phyloP scores from a whole-genome alignment of 2,329 filamentous ascomycete species.

The Ophiocordyceps camponoti-floridani region DNA sequence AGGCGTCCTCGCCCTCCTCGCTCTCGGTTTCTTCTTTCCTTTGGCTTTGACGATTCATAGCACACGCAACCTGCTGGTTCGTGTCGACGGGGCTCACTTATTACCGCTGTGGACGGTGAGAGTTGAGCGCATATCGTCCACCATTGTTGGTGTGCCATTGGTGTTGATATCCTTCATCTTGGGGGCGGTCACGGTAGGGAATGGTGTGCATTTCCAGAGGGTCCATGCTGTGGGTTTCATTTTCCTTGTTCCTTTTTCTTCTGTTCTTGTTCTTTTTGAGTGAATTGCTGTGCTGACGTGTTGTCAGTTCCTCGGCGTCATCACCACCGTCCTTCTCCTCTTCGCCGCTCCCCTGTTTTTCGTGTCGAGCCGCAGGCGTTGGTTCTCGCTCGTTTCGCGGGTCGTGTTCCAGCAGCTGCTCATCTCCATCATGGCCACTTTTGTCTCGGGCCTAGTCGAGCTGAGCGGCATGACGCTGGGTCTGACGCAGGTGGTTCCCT shows the following conservation, averaged over 20 bases:
- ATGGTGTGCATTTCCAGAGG: constrained; percentile 10
- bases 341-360: neutral
- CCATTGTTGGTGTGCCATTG: constrained; percentile 9
- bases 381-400: constrained; percentile 2
- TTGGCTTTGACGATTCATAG: constrained; percentile 10
- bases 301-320: neutral
- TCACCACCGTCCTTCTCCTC: neutral
- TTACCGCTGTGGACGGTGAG: constrained; percentile 7
- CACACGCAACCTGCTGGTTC: constrained; percentile 8
- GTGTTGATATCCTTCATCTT: constrained; percentile 10
- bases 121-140: constrained; percentile 9
- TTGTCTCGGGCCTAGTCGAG: constrained; percentile 11
- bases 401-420: constrained; percentile 11
- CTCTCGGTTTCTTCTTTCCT: constrained; percentile 10
- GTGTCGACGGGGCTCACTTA: constrained; percentile 6
- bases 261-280: too few species aligned
- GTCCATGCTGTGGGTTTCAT: constrained; percentile 11
- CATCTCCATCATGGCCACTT: constrained; percentile 6
- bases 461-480: constrained; percentile 11
- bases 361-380: neutral
- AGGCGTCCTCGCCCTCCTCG: constrained; percentile 6
- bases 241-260: neutral
- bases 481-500: constrained; percentile 9
- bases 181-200: constrained; percentile 8
- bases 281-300: neutral